Conservation (phyloP, 495 filamentous ascomycete genomes). For the Daldinia grandis region DNA sequence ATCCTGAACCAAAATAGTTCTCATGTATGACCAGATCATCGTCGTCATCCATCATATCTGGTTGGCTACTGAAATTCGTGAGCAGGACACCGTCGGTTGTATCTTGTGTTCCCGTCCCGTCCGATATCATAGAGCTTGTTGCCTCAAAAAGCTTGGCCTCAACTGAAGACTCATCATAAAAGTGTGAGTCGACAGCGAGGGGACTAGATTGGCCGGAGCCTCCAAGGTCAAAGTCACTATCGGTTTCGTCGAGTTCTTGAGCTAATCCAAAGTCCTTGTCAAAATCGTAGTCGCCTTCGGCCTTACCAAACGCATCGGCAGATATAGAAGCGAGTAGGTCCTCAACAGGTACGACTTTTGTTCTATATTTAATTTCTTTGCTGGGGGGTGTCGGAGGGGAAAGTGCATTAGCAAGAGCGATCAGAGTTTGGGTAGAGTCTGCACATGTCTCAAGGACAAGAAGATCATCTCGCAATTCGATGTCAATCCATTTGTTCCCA, state of each 20-base stretch:
- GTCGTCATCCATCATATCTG: conserved; percentile 35
- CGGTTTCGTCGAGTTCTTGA: conserved; percentile 48
- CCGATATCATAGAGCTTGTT: conserved; percentile 47
- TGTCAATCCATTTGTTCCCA: conserved; percentile 72
- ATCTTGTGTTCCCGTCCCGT: conserved; percentile 53
- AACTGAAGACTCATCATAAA: conserved; percentile 47
- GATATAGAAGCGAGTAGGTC: conserved; percentile 91
- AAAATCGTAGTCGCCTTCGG: conserved; percentile 65
- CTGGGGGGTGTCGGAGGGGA: conserved; percentile 83
- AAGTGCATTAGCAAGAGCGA: conserved; percentile 80
- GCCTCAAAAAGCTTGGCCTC: conserved; percentile 55
- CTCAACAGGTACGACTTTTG: conserved; percentile 81
- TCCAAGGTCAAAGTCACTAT: conserved; percentile 45
- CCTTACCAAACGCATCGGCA: conserved; percentile 76
- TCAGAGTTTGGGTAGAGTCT: conserved; percentile 94
- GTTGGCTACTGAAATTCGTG: conserved; percentile 47
- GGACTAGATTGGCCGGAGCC: conserved; percentile 47
- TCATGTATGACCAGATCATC: conserved; percentile 74
- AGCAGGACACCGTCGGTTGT: conserved; percentile 68
- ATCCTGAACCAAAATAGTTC: conserved; percentile 75
- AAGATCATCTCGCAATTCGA: conserved; percentile 84
- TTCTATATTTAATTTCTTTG: conserved; percentile 84
- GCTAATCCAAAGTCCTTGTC: conserved; percentile 62
- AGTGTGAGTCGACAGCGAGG: conserved; percentile 52
- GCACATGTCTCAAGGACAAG: conserved; percentile 94